Base-by-base conservation (phyloP, 495 filamentous ascomycete genomes). In the Viridothelium virens region DNA sequence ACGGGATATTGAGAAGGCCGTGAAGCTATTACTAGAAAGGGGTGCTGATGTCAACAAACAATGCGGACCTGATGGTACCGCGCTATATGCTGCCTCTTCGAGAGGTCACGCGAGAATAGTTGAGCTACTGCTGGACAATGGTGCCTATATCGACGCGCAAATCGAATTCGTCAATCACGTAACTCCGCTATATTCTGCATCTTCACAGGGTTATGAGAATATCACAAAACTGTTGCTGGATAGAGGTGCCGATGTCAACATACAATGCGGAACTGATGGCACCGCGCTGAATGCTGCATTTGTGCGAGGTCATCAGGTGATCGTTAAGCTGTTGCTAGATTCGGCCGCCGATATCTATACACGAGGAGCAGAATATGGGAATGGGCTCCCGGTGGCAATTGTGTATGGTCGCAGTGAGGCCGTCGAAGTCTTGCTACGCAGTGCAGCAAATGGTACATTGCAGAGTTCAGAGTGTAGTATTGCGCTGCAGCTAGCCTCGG, bases 41-140 rank as follows among this genome's bases (percentile, higher is more conserved):
- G 63, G 64, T 5, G 69, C 70, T 4, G 67, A 70, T 47, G 66
- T 72, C 18, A 70, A 70, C 37, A 63, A 63, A 0, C 66, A 61
- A 48, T 65, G 63, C 14, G 66, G 63, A 34, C 1, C 44, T 2
- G 63, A 66, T 64, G 66, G 69, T 34, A 71, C 47, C 48, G 69
- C 70, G 11, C 63, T 70, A 0, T 46, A 64, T 6, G 69, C 63
- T 6, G 70, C 70, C 31, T 68, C 69, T 33, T n/a, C 12, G 46
- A 38, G 44, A 11, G 67, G 65, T 33, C 59, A 69, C 44, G 25
- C 53, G 50, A 53, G 33, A 59, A 41, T 69, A 14, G 67, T 67
- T 18, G 33, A 69, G 65, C 1, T 63, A 10, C 65, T 69, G 37
- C 41, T 70, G 25, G 31, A 47, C 1, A 56, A 56, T 37, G 68